Percentiles rank a stretch among this genome's conserved stretches.
Conservation (phyloP, 108 stramenopile species). For the Chaetoceros muelleri region DNA sequence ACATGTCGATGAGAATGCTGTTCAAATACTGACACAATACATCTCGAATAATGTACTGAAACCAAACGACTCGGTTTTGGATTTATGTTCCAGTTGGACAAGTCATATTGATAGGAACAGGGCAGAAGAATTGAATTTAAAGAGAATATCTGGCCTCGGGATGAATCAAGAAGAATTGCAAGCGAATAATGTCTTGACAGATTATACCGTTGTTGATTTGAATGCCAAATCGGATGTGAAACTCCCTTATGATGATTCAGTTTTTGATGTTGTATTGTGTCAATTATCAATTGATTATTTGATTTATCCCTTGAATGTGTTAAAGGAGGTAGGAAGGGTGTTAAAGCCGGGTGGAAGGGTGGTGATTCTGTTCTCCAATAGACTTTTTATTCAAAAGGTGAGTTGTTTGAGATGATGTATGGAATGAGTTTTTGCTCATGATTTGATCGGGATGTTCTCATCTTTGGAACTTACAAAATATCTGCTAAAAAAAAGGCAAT, state of each 20-base stretch:
- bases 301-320: conserved; percentile 68
- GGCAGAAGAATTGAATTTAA: conserved; percentile 12
- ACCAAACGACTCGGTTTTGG: conserved; percentile 45
- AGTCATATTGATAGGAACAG: conserved; percentile 34
- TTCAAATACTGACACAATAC: conserved; percentile 53
- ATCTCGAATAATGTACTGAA: conserved; percentile 35
- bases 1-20: conserved; percentile 74
- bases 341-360: conserved; percentile 74
- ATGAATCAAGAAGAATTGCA: conserved; percentile 76
- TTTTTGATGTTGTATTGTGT: conserved; percentile 81
- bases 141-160: conserved; percentile 56
- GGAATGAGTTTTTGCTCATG: conserved; percentile 13
- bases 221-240: conserved; percentile 47
- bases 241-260: conserved; percentile 65
- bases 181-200: conserved; percentile 51
- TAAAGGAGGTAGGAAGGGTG: conserved; percentile 75
- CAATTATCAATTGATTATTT: conserved; percentile 92
- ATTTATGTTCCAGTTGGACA: conserved; percentile 84
- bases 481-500: not conserved
- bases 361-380: conserved; percentile 87
- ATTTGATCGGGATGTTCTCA: not conserved
- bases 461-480: not conserved
- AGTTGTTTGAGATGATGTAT: conserved; percentile 21
- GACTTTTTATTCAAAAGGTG: conserved; percentile 85
- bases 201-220: conserved; percentile 66